phyloP scores from a whole-genome alignment of 2,329 filamentous ascomycete species.

The Colletotrichum magnum region DNA sequence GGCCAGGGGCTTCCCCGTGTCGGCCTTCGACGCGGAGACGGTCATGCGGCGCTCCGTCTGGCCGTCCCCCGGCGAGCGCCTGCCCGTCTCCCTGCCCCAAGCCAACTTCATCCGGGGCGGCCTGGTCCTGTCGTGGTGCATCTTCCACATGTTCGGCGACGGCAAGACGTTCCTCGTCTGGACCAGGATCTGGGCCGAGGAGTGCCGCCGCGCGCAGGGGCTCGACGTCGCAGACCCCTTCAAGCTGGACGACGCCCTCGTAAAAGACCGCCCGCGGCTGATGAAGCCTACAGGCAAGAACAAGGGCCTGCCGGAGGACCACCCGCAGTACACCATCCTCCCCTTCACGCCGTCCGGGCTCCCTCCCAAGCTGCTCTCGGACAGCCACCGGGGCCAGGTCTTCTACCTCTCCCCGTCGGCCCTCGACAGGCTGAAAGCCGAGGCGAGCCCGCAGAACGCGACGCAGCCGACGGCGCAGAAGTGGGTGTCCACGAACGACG shows the following conservation, averaged over 20 bases:
- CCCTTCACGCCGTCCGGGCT: constrained; percentile 21
- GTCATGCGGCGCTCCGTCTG: constrained; percentile 16
- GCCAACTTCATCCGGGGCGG: constrained; percentile 32
- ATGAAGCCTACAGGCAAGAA: constrained; percentile 9
- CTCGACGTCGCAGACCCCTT: constrained; percentile 8
- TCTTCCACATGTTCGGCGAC: constrained; percentile 25
- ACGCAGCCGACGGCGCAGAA: constrained; percentile 8
- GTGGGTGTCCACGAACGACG: constrained; percentile 34
- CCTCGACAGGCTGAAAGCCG: constrained; percentile 23
- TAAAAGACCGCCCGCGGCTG: constrained; percentile 24
- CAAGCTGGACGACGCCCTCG: constrained; percentile 12
- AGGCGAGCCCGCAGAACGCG: constrained; percentile 22
- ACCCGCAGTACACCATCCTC: constrained; percentile 32
- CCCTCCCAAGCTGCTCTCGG: constrained; percentile 14
- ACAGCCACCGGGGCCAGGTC: constrained; percentile 10
- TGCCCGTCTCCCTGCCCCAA: constrained; percentile 21
- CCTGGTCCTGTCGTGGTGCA: constrained; percentile 23
- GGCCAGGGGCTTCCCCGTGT: constrained; percentile 22
- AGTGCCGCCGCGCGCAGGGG: constrained; percentile 28
- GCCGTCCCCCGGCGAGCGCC: constrained; percentile 8
- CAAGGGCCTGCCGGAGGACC: constrained; percentile 13
- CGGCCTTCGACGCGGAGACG: constrained; percentile 14
- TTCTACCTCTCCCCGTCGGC: constrained; percentile 32
- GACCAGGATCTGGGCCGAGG: constrained; percentile 28
- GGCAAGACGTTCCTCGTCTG: constrained; percentile 19